Conservation (phyloP, 163 green algal genomes). For the Trebouxiophyceae sp. region DNA sequence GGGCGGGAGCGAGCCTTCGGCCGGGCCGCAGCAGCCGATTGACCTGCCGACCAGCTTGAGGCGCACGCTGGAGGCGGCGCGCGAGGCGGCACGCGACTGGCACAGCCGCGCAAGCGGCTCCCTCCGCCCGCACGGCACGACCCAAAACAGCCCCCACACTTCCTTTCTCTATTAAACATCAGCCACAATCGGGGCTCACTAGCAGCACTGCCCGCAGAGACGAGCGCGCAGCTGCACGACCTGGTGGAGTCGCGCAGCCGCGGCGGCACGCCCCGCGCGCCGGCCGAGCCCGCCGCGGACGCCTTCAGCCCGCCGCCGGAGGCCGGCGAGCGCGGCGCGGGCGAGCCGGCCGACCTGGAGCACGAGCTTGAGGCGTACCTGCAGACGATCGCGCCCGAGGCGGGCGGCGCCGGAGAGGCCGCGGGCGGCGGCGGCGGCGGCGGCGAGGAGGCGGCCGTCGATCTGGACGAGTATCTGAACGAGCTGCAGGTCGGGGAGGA, state of each 20-base stretch:
- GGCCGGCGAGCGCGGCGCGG: not conserved
- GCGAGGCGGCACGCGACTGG: no score
- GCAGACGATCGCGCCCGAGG: slow-evolving; percentile 1
- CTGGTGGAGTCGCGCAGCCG: not conserved
- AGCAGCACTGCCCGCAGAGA: not conserved
- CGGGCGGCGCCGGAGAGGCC: not conserved
- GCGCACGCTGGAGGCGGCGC: no score
- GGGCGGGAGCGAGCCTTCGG: no score
- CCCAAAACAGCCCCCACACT: no score
- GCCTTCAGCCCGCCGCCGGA: not conserved
- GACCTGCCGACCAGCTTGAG: no score
- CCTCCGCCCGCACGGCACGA: no score
- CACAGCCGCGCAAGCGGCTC: no score
- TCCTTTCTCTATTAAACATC: no score
- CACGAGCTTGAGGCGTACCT: slow-evolving; percentile 6
- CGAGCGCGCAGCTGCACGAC: not conserved
- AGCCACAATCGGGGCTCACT: not conserved
- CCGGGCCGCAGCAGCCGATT: no score
- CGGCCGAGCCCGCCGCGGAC: not conserved
- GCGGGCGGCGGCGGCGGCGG: not conserved
- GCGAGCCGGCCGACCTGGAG: not conserved
- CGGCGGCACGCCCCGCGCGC: not conserved
- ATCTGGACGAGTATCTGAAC: slow-evolving; percentile 25
- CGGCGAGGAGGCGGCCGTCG: slow-evolving; percentile 5
- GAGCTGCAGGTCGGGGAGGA: slow-evolving; percentile 8